These are phyloP conservation scores for Aspergillus neoniger DNA, from an alignment of 2,329 filamentous ascomycete species.

Conservation along the genomic window DNA sequence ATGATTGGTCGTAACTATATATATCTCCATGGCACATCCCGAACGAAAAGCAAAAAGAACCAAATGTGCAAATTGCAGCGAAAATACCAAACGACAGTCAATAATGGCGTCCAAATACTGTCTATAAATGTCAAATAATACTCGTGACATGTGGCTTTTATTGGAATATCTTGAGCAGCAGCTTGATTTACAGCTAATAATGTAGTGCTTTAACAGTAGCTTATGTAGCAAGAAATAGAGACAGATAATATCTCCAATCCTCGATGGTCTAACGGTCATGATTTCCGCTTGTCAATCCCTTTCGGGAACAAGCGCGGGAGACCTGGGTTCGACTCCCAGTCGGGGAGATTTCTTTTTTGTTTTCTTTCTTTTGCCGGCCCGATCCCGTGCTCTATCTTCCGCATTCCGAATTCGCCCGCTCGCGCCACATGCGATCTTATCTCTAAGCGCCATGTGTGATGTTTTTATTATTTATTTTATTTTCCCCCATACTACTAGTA, in stretches of 20 bases:
- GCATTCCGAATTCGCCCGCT: not conserved
- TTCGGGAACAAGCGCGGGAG: constrained; percentile 13
- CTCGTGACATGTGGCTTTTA: too few species aligned
- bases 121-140: too few species aligned
- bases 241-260: not conserved
- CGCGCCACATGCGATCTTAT: not conserved
- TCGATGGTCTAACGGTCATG: constrained; percentile 18
- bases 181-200: too few species aligned
- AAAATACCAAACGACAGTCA: too few species aligned
- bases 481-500: too few species aligned
- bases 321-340: constrained; percentile 20
- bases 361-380: not conserved
- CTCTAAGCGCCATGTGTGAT: not conserved
- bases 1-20: too few species aligned
- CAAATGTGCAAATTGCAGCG: too few species aligned
- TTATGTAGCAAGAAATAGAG: not conserved
- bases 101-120: too few species aligned
- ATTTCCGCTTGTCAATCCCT: constrained; percentile 19
- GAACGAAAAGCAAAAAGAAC: too few species aligned
- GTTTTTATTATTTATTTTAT: not conserved
- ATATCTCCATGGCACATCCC: too few species aligned
- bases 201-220: fast-evolving
- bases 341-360: constrained; percentile 12
- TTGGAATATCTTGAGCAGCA: too few species aligned
- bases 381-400: not conserved